Conservation (phyloP, 148 eudicot genomes). For the Fagopyrum tataricum region DNA sequence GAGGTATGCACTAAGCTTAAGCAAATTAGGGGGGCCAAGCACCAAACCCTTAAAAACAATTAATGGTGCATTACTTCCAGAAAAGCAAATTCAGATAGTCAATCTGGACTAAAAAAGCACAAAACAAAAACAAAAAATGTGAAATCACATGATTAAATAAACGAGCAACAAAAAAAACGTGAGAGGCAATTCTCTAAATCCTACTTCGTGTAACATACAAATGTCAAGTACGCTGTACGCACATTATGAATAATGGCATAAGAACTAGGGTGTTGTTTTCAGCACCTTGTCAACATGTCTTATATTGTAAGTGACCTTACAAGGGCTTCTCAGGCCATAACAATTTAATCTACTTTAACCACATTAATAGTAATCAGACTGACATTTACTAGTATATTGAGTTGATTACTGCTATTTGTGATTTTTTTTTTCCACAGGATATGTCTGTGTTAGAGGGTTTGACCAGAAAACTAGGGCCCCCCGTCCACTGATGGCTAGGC, state of each 20-base stretch:
- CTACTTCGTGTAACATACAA: background rate
- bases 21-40: background rate
- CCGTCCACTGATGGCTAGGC: slow-evolving; percentile 20
- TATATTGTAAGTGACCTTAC: too few relatives aligned
- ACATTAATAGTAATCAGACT: too few relatives aligned
- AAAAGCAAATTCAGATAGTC: background rate
- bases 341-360: too few relatives aligned
- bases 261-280: too few relatives aligned
- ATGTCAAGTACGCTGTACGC: too few relatives aligned
- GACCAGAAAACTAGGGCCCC: slow-evolving; percentile 19
- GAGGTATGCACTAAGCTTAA: slow-evolving; percentile 39
- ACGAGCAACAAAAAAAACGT: background rate
- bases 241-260: too few relatives aligned
- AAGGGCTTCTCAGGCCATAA: too few relatives aligned
- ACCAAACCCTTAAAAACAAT: background rate
- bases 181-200: background rate
- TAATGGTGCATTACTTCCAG: background rate
- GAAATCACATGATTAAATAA: background rate
- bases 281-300: too few relatives aligned
- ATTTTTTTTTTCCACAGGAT: slow-evolving; percentile 13
- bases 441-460: slow-evolving; percentile 22
- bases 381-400: background rate
- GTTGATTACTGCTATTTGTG: background rate
- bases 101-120: background rate
- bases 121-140: too few relatives aligned